phyloP scores from a whole-genome alignment of 2,329 filamentous ascomycete genomes.

The Aspergillus felis region DNA sequence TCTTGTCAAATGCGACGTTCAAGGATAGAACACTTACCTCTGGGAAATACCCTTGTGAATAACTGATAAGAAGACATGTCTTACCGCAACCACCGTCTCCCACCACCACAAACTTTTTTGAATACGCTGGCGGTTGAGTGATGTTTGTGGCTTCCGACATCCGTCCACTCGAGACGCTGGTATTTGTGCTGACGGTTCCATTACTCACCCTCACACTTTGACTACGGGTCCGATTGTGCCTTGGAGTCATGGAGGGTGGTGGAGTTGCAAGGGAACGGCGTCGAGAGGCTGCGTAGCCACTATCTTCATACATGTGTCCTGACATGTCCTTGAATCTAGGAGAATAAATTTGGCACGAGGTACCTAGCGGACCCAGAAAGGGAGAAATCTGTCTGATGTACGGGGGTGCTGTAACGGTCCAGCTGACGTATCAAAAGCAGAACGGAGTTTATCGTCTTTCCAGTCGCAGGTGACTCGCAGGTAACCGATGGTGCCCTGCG shows the following conservation, averaged over 20 bases:
- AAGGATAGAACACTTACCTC: slow-evolving; percentile 61
- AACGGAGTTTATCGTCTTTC: slow-evolving; percentile 1
- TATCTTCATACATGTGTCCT: slow-evolving; percentile 36
- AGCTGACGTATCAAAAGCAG: slow-evolving; percentile 7
- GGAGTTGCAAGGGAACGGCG: slow-evolving; percentile 51
- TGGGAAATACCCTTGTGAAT: slow-evolving; percentile 97
- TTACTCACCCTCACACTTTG: slow-evolving; percentile 71
- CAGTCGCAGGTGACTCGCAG: neutral
- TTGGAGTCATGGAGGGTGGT: slow-evolving; percentile 39
- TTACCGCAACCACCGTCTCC: slow-evolving; percentile 98
- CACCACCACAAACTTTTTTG: slow-evolving; percentile 98
- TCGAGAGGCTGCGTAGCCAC: slow-evolving; percentile 54
- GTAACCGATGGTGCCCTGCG: neutral
- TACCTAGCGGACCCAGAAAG: slow-evolving; percentile 9
- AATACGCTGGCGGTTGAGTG: slow-evolving; percentile 88
- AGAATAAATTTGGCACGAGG: slow-evolving; percentile 20
- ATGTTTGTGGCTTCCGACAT: slow-evolving; percentile 78
- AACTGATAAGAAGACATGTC: slow-evolving; percentile 97
- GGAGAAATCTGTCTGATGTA: slow-evolving; percentile 9
- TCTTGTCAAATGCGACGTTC: neutral
- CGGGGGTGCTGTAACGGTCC: slow-evolving; percentile 12
- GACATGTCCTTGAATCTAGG: slow-evolving; percentile 24
- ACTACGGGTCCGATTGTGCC: slow-evolving; percentile 47
- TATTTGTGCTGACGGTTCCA: slow-evolving; percentile 82
- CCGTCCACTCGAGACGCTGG: slow-evolving; percentile 66